phyloP scores from a whole-genome alignment of 257 asterid genomes.

The Cinchona pubescens region DNA sequence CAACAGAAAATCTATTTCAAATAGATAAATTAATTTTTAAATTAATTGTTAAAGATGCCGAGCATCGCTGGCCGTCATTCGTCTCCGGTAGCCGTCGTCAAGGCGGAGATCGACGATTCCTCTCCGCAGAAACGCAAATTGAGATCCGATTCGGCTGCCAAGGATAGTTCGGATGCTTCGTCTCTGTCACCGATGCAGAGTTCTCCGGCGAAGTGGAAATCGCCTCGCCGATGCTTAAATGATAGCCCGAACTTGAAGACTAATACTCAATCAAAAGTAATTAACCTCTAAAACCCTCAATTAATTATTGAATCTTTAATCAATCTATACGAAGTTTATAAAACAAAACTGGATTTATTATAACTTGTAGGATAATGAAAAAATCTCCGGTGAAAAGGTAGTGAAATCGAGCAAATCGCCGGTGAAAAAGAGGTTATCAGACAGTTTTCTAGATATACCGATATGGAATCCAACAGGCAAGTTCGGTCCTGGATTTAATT shows the following conservation, averaged over 20 bases:
- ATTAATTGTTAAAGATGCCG: conserved; percentile 40
- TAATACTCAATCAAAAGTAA: conserved; percentile 40
- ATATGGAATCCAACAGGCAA: conserved; percentile 73
- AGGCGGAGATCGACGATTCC: conserved; percentile 23
- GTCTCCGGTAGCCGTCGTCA: conserved; percentile 20
- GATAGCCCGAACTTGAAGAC: conserved; percentile 45
- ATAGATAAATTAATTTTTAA: background rate
- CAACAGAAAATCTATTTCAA: too few species aligned
- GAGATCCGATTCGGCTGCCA: conserved; percentile 44
- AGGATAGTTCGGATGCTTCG: conserved; percentile 22
- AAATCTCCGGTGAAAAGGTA: conserved; percentile 19
- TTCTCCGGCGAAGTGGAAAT: conserved; percentile 48
- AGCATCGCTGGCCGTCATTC: conserved; percentile 42
- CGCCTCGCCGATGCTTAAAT: conserved; percentile 47
- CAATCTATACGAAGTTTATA: too few species aligned
- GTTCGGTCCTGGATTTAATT: background rate
- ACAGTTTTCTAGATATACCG: conserved; percentile 41
- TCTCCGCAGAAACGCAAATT: conserved; percentile 52
- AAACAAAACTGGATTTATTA: conserved; percentile 2
- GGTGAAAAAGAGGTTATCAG: conserved; percentile 39
- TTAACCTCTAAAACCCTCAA: conserved; percentile 13
- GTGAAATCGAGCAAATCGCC: conserved; percentile 42
- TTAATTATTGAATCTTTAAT: background rate
- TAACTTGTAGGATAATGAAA: conserved; percentile 34
- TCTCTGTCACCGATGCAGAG: conserved; percentile 31